Evolutionary conservation across 345 rosid genomes (phyloP).

Genomic region (Camelina laxa): DNA sequence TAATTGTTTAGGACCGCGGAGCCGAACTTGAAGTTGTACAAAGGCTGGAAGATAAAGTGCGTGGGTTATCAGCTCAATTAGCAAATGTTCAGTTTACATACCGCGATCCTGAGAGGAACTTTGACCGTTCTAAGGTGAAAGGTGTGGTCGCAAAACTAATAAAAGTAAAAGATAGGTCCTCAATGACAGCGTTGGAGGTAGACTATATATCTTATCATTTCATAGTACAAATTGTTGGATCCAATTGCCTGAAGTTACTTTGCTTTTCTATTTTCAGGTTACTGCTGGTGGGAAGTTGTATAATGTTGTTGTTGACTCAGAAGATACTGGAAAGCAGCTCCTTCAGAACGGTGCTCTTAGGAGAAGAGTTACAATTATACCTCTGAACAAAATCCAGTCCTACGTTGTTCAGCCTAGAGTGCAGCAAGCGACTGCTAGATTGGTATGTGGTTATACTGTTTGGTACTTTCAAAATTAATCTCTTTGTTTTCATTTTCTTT

Average conservation of each 20-base stretch:
- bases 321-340: constrained; percentile 89
- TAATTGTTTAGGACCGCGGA: constrained; percentile 65
- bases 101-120: constrained; percentile 82
- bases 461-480: neutral
- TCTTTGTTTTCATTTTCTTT: constrained; percentile 10
- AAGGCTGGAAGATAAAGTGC: constrained; percentile 77
- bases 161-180: constrained; percentile 75
- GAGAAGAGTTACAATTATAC: constrained; percentile 91
- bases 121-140: constrained; percentile 92
- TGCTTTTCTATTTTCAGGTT: constrained; percentile 58
- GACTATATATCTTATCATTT: constrained; percentile 24
- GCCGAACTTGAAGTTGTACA: constrained; percentile 69
- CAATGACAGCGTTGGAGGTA: constrained; percentile 97
- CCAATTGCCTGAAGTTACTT: constrained; percentile 27
- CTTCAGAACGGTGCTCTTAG: constrained; percentile 94
- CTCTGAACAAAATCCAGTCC: constrained; percentile 84
- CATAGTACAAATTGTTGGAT: constrained; percentile 21
- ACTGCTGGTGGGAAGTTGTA: constrained; percentile 91
- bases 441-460: constrained; percentile 58
- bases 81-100: constrained; percentile 86
- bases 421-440: constrained; percentile 74
- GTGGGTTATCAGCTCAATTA: constrained; percentile 71
- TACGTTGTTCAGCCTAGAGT: constrained; percentile 61
- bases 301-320: constrained; percentile 92
- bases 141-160: constrained; percentile 95